phyloP scores from a whole-genome alignment of 169 alveolate genomes.

The Plasmodium vivax region DNA sequence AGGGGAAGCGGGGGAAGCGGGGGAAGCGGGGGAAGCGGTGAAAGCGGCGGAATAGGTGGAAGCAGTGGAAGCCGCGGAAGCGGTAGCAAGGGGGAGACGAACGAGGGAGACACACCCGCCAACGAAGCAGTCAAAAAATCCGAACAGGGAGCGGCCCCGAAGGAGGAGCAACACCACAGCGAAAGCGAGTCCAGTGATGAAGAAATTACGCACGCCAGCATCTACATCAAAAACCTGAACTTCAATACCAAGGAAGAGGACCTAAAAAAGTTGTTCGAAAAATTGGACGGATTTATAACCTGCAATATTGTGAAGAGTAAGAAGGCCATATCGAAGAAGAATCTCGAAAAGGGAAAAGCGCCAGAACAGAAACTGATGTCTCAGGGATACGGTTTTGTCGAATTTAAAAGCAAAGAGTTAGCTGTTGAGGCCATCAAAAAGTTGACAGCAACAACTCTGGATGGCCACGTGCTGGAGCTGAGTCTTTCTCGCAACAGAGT shows the following conservation, averaged over 20 bases:
- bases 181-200: slow-evolving; percentile 69
- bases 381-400: slow-evolving; percentile 94
- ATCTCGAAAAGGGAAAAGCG: slow-evolving; percentile 25
- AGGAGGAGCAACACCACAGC: not conserved
- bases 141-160: slow-evolving; percentile 18
- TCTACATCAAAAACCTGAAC: slow-evolving; percentile 93
- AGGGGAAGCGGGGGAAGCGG: not conserved
- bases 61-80: not conserved
- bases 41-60: too few species aligned
- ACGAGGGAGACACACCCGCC: slow-evolving; percentile 11
- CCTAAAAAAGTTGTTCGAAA: slow-evolving; percentile 80
- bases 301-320: slow-evolving; percentile 80
- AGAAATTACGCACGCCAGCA: slow-evolving; percentile 79
- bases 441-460: slow-evolving; percentile 78
- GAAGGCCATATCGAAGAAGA: slow-evolving; percentile 78
- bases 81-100: slow-evolving; percentile 14
- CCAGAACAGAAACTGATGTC: slow-evolving; percentile 77
- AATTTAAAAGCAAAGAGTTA: slow-evolving; percentile 83
- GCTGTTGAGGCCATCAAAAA: slow-evolving; percentile 83
- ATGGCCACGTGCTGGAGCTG: slow-evolving; percentile 80
- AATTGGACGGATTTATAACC: slow-evolving; percentile 81
- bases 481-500: slow-evolving; percentile 80
- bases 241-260: slow-evolving; percentile 89
- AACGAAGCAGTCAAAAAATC: slow-evolving; percentile 53
- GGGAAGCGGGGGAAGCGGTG: not conserved